A percentile compares a stretch with the other conserved stretches of the same genome.
Evolutionary conservation across 805 yeast genomes (phyloP).

Genomic region (Soucietia sequanensis): DNA sequence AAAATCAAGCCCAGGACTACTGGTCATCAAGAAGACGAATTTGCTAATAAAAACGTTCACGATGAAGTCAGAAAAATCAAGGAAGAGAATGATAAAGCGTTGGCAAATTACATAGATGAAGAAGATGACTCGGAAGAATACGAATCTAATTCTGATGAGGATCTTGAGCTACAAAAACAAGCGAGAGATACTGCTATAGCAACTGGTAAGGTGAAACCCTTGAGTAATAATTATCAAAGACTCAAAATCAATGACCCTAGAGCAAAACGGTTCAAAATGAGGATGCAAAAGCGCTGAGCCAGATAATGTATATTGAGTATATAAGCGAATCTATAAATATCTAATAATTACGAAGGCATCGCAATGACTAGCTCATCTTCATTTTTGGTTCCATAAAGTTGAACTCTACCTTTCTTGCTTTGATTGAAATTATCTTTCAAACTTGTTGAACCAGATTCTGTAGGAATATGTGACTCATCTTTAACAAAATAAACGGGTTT

Average conservation of each 20-base stretch:
- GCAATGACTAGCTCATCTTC: conserved; percentile 23
- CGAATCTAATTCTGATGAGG: conserved; percentile 14
- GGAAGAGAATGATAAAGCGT: conserved; percentile 19
- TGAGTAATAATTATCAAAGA: conserved; percentile 51
- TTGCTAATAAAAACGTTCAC: conserved; percentile 40
- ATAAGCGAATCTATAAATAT: conserved; percentile 8
- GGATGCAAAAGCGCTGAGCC: conserved; percentile 28
- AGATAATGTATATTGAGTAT: conserved; percentile 1
- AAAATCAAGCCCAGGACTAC: conserved; percentile 43
- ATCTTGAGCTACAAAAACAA: conserved; percentile 19
- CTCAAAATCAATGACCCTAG: conserved; percentile 51
- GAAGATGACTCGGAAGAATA: conserved; percentile 13
- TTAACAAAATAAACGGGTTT: conserved; percentile 43
- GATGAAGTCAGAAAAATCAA: conserved; percentile 35
- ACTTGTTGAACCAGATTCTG: too few species aligned
- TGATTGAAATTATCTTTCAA: too few species aligned
- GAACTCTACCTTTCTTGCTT: conserved; percentile 28
- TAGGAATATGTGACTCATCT: conserved; percentile 1
- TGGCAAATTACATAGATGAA: conserved; percentile 21
- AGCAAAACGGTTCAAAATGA: conserved; percentile 38
- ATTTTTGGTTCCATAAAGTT: conserved; percentile 16
- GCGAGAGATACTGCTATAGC: background rate
- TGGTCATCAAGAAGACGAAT: conserved; percentile 21
- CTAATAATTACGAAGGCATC: conserved; percentile 9
- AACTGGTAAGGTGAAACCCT: conserved; percentile 24